Evolutionary conservation across 345 rosid species (phyloP).

Genomic region (Lepidium sativum): DNA sequence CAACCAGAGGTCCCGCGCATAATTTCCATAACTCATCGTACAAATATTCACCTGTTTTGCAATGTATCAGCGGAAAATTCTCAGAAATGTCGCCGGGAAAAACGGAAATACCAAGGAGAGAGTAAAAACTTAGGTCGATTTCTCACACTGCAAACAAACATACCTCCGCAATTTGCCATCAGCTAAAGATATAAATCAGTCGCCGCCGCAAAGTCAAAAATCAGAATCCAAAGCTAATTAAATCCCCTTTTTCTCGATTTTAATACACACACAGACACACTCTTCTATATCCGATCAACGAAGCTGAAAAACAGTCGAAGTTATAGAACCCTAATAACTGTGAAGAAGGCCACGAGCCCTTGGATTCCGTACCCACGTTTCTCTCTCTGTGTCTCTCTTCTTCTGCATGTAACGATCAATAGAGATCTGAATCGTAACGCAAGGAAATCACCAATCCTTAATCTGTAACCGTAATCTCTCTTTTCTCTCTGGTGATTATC

Average conservation of each 20-base stretch:
- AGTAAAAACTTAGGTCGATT: not conserved
- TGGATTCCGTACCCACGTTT: slow-evolving; percentile 15
- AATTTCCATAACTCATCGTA: slow-evolving; percentile 74
- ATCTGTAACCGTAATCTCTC: slow-evolving; percentile 22
- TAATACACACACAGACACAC: not conserved
- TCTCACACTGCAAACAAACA: slow-evolving; percentile 25
- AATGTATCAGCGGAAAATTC: not conserved
- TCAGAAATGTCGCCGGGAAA: slow-evolving; percentile 6
- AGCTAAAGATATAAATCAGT: too few relatives aligned
- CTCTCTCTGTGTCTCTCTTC: not conserved
- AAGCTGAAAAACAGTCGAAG: not conserved
- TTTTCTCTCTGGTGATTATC: slow-evolving; percentile 15
- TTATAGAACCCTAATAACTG: not conserved
- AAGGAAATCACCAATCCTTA: slow-evolving; percentile 17
- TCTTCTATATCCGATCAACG: not conserved
- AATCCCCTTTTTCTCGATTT: too few relatives aligned
- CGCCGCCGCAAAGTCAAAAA: not conserved
- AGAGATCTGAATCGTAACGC: slow-evolving; percentile 39
- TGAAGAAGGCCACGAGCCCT: slow-evolving; percentile 6
- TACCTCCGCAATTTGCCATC: slow-evolving; percentile 48
- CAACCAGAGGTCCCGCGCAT: slow-evolving; percentile 82
- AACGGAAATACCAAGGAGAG: not conserved
- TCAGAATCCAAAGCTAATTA: not conserved
- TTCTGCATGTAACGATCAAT: slow-evolving; percentile 26
- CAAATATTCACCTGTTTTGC: slow-evolving; percentile 30